Conservation (phyloP, 768 basidiomycete species). For the Tylopilus sp. region DNA sequence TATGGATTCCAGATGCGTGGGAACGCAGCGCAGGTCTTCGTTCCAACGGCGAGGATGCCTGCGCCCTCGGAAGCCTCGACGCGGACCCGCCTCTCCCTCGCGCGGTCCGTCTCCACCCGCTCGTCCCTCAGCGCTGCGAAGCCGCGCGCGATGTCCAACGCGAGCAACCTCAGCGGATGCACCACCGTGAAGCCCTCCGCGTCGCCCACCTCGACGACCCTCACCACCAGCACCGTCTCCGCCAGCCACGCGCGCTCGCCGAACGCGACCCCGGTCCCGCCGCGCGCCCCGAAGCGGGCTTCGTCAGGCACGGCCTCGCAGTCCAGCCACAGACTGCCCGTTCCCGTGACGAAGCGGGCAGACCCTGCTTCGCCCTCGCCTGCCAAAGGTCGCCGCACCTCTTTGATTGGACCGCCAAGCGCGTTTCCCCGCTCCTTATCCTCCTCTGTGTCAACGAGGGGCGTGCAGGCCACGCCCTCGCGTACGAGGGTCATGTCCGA, state of each 20-base stretch:
- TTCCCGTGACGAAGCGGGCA: slow-evolving; percentile 31
- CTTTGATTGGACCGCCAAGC: slow-evolving; percentile 29
- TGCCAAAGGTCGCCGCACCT: slow-evolving; percentile 25
- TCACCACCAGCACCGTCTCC: slow-evolving; percentile 26
- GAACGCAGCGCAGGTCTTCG: too few species aligned
- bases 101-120: slow-evolving; percentile 41
- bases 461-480: slow-evolving; percentile 35
- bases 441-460: slow-evolving; percentile 17
- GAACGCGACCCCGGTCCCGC: slow-evolving; percentile 50
- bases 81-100: slow-evolving; percentile 37
- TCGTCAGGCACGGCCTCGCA: slow-evolving; percentile 37
- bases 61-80: slow-evolving; percentile 54
- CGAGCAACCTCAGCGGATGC: slow-evolving; percentile 45
- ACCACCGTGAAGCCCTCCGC: slow-evolving; percentile 44
- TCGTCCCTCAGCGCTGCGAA: slow-evolving; percentile 47
- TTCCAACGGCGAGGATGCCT: slow-evolving; percentile 26
- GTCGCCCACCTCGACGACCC: slow-evolving; percentile 26
- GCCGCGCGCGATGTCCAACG: slow-evolving; percentile 52
- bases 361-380: slow-evolving; percentile 28
- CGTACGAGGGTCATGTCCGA: slow-evolving; percentile 46
- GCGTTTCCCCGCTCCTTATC: slow-evolving; percentile 21
- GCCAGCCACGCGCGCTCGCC: slow-evolving; percentile 37
- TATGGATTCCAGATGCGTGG: too few species aligned
- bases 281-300: slow-evolving; percentile 34
- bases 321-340: slow-evolving; percentile 37